Percentiles rank a stretch among this genome's conserved stretches.
Conservation (phyloP, 768 basidiomycete genomes). For the Peribolospora baueri region DNA sequence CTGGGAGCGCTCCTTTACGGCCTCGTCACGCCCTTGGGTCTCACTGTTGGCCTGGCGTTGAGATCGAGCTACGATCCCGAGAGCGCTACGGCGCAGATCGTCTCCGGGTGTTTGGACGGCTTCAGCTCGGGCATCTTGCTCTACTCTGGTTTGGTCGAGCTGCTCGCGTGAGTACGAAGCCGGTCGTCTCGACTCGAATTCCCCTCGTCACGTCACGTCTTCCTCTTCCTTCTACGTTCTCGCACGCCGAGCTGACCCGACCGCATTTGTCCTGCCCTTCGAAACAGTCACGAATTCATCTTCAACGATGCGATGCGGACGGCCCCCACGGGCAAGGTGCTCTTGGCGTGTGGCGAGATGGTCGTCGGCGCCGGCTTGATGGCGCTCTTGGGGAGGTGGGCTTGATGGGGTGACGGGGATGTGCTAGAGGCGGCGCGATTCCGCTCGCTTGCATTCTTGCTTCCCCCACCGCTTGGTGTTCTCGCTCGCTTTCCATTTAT, state of each 20-base stretch:
- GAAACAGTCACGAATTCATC: slow-evolving; percentile 49
- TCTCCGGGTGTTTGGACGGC: slow-evolving; percentile 64
- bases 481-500: too few species aligned
- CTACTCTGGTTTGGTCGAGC: slow-evolving; percentile 70
- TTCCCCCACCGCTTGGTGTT: too few species aligned
- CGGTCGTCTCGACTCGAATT: too few species aligned
- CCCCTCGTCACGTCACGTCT: too few species aligned
- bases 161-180: slow-evolving; percentile 30
- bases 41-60: too few species aligned
- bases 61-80: slow-evolving; percentile 41
- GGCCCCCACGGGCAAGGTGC: neutral
- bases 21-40: too few species aligned
- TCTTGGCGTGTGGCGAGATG: slow-evolving; percentile 19
- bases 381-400: slow-evolving; percentile 77
- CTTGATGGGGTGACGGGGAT: slow-evolving; percentile 14
- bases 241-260: too few species aligned
- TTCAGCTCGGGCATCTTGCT: slow-evolving; percentile 67
- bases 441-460: too few species aligned
- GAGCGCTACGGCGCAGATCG: slow-evolving; percentile 48
- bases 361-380: slow-evolving; percentile 63
- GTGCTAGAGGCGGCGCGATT: too few species aligned
- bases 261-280: too few species aligned
- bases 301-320: slow-evolving; percentile 29
- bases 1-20: too few species aligned
- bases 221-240: too few species aligned